These are phyloP conservation scores for Dactylellina cionopaga DNA, from an alignment of 2,329 filamentous ascomycete species.

Conservation along the genomic window DNA sequence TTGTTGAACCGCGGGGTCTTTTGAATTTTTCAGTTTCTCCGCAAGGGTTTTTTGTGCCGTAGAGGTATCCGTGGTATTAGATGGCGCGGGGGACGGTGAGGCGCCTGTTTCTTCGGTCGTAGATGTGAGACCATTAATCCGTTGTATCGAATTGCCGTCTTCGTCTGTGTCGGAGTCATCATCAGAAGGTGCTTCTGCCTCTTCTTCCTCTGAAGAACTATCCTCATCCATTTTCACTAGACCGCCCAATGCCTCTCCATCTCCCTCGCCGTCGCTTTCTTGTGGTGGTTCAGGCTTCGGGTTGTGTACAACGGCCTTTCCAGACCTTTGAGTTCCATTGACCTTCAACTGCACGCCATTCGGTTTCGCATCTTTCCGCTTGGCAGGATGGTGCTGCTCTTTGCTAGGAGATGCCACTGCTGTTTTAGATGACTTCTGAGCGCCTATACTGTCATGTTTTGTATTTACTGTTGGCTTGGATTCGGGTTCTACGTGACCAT, in stretches of 20 bases:
- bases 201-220: slow-evolving; percentile 4
- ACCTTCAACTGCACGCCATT: slow-evolving; percentile 40
- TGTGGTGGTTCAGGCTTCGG: slow-evolving; percentile 12
- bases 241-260: neutral
- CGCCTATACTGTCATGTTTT: too few species aligned
- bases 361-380: slow-evolving; percentile 48
- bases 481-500: neutral
- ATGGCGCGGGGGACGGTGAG: slow-evolving; percentile 65
- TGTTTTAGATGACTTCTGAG: slow-evolving; percentile 23
- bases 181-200: slow-evolving; percentile 4
- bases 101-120: slow-evolving; percentile 34
- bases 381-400: slow-evolving; percentile 38
- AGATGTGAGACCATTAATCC: slow-evolving; percentile 40
- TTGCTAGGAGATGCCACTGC: slow-evolving; percentile 18
- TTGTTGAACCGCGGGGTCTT: slow-evolving; percentile 67
- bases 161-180: slow-evolving; percentile 31
- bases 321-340: slow-evolving; percentile 42
- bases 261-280: neutral
- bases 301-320: slow-evolving; percentile 37
- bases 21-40: slow-evolving; percentile 61
- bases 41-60: slow-evolving; percentile 74
- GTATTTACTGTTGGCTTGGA: too few species aligned
- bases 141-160: slow-evolving; percentile 27
- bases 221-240: slow-evolving; percentile 5
- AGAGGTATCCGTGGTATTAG: slow-evolving; percentile 73